These are phyloP conservation scores for Chenopodium berlandieri DNA, from an alignment of 148 eudicot species.

Conservation along the genomic window DNA sequence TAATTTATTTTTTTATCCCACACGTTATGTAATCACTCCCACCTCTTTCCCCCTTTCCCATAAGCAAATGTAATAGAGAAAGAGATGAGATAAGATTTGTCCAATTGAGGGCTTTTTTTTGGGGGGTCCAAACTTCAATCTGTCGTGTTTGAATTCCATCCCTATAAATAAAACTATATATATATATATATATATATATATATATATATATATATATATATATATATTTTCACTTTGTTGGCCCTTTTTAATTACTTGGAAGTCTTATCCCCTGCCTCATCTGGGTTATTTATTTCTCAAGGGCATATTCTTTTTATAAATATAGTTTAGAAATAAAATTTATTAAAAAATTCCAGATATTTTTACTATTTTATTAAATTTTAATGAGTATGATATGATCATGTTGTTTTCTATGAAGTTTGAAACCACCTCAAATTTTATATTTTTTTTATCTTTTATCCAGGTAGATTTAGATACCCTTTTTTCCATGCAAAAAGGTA, in stretches of 20 bases:
- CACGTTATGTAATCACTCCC: neutral
- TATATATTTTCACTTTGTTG: neutral
- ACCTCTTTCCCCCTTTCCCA: conserved; percentile 8
- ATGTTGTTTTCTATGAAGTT: neutral
- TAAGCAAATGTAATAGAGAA: neutral
- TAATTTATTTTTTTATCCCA: neutral
- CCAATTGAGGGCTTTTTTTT: conserved; percentile 15
- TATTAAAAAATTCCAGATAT: neutral
- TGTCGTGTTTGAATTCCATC: conserved; percentile 25
- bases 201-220: neutral
- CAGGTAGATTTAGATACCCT: neutral
- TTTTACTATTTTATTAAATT: neutral
- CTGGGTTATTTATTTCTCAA: conserved; percentile 13
- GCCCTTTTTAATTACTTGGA: conserved; percentile 7
- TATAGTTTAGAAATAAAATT: neutral
- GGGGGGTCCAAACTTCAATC: conserved; percentile 2
- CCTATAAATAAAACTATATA: conserved; percentile 3
- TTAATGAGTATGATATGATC: neutral
- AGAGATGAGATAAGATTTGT: conserved; percentile 24
- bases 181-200: neutral
- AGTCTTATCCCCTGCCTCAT: conserved; percentile 18
- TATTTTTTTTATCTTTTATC: neutral
- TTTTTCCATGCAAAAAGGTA: conserved; percentile 11
- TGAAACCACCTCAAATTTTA: neutral
- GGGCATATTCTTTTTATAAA: neutral